These are phyloP conservation scores for Pinus albicaulis DNA, from an alignment of 75 land plant species.

Conservation along the genomic window DNA sequence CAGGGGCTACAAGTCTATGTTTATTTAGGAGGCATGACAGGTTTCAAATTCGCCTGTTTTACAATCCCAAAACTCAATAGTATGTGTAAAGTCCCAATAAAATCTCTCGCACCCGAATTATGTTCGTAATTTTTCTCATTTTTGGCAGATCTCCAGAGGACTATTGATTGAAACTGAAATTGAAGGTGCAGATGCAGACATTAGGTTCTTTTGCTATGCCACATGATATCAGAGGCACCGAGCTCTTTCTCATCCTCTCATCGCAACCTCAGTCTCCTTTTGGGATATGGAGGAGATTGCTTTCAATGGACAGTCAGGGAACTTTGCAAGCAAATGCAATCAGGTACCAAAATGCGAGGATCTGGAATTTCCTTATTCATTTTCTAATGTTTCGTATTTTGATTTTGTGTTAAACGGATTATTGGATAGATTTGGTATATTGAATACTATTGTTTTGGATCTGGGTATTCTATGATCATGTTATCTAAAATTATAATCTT, in stretches of 20 bases:
- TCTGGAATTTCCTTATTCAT: neutral
- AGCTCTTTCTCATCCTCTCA: neutral
- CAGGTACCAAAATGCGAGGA: slow-evolving; percentile 3
- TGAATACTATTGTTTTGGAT: neutral
- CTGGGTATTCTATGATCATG: neutral
- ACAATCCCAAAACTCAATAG: neutral
- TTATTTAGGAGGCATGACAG: too few species aligned
- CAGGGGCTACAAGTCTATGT: too few species aligned
- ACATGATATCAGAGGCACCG: neutral
- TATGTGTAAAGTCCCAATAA: too few species aligned
- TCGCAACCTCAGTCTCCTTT: neutral
- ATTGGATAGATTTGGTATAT: neutral
- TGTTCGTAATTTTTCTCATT: neutral
- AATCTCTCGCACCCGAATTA: neutral
- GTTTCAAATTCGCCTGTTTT: neutral
- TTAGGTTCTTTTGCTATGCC: too few species aligned
- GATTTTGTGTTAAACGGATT: neutral
- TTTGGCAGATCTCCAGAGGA: neutral
- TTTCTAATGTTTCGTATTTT: neutral
- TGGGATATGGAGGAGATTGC: too few species aligned
- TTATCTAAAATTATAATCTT: neutral
- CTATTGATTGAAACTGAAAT: neutral
- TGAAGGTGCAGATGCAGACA: neutral
- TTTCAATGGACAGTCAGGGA: neutral
- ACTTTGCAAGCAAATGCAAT: neutral